Evolutionary conservation across 805 yeast species (phyloP).

Genomic region (Candida michaelii): DNA sequence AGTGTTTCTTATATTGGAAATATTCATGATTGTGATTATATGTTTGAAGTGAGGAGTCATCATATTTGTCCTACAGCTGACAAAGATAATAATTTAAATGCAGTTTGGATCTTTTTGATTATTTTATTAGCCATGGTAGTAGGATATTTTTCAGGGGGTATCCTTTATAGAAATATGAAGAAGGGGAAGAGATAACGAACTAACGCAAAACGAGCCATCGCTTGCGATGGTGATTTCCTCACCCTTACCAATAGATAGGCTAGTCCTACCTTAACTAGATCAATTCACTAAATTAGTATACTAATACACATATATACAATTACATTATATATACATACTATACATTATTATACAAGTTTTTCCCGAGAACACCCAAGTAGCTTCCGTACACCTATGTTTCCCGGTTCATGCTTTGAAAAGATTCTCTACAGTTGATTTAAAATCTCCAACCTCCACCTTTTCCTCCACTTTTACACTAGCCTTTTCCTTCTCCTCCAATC

Average conservation of each 20-base stretch:
- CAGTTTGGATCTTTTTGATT: constrained; percentile 45
- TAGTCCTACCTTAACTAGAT: too few relatives aligned
- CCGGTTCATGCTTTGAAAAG: constrained; percentile 10
- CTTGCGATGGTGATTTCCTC: too few relatives aligned
- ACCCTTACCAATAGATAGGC: too few relatives aligned
- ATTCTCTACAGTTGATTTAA: constrained; percentile 15
- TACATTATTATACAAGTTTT: too few relatives aligned
- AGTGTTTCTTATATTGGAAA: constrained; percentile 69
- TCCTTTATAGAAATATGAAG: constrained; percentile 29
- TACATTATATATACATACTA: not conserved
- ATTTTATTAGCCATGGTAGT: constrained; percentile 34
- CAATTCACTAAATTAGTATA: not conserved
- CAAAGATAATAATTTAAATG: constrained; percentile 60
- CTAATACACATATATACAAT: too few relatives aligned
- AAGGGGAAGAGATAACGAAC: not conserved
- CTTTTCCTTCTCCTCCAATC: constrained; percentile 1
- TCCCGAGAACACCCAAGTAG: too few relatives aligned
- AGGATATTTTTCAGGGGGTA: constrained; percentile 40
- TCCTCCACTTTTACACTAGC: not conserved
- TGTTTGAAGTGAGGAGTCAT: constrained; percentile 80
- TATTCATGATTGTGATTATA: constrained; percentile 73
- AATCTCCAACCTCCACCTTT: constrained; percentile 5
- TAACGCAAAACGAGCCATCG: too few relatives aligned
- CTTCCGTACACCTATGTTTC: too few relatives aligned
- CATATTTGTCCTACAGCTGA: constrained; percentile 84